Conservation (phyloP, 2,329 filamentous ascomycete genomes). For the Diaporthe amygdali region DNA sequence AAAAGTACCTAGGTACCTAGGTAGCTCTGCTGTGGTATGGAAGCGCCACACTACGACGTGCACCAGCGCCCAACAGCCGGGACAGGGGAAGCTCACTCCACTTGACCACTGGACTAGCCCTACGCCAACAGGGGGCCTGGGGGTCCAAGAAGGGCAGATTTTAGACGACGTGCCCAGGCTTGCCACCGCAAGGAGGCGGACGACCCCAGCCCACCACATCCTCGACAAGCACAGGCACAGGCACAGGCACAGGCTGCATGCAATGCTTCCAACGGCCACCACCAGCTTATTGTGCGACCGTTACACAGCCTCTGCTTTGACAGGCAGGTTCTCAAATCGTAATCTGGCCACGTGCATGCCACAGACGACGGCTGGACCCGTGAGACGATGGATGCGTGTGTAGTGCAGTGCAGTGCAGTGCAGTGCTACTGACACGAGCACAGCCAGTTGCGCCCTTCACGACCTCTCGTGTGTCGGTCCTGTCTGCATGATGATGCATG, state of each 20-base stretch:
- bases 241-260: not conserved
- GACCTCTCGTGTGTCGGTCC: not conserved
- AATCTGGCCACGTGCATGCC: not conserved
- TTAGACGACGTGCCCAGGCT: not conserved
- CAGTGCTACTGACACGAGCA: not conserved
- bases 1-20: not conserved
- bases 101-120: too few relatives aligned
- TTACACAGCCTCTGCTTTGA: not conserved
- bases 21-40: slow-evolving; percentile 15
- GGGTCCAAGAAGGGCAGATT: not conserved
- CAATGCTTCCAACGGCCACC: not conserved
- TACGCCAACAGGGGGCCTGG: too few relatives aligned
- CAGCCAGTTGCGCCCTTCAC: not conserved
- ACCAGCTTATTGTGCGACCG: not conserved
- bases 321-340: not conserved
- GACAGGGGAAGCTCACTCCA: too few relatives aligned
- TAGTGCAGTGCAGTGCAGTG: not conserved
- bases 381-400: not conserved
- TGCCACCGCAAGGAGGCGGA: not conserved
- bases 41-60: not conserved
- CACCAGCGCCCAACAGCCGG: too few relatives aligned
- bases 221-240: not conserved
- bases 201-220: not conserved
- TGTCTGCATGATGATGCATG: not conserved
- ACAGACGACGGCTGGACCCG: slow-evolving; percentile 9